These are phyloP conservation scores for Starmerella cellae DNA, from an alignment of 805 yeast genomes.

Conservation along the genomic window DNA sequence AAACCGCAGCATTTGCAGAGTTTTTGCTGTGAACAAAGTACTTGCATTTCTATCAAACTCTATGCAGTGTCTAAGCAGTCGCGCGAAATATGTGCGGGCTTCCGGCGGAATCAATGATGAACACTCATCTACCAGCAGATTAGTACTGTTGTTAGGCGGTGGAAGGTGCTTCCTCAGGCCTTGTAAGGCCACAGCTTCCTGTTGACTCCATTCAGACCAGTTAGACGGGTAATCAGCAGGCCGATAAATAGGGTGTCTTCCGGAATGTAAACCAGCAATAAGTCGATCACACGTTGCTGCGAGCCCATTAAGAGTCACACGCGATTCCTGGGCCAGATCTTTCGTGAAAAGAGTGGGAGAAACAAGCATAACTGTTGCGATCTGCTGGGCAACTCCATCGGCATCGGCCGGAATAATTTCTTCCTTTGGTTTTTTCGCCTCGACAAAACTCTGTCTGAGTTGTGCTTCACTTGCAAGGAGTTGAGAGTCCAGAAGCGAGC, in stretches of 20 bases:
- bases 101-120: constrained; percentile 28
- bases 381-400: constrained; percentile 37
- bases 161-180: constrained; percentile 14
- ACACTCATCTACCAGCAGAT: not conserved
- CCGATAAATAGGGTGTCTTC: constrained; percentile 25
- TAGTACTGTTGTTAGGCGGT: not conserved
- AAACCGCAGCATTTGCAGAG: constrained; percentile 6
- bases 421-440: not conserved
- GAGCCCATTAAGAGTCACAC: not conserved
- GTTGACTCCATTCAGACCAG: constrained; percentile 24
- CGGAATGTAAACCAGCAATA: constrained; percentile 22
- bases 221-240: constrained; percentile 37
- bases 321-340: constrained; percentile 5
- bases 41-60: constrained; percentile 19
- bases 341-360: constrained; percentile 32
- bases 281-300: constrained; percentile 1
- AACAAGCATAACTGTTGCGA: constrained; percentile 39
- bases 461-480: constrained; percentile 16
- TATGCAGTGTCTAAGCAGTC: constrained; percentile 34
- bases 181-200: constrained; percentile 26
- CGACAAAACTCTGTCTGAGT: not conserved
- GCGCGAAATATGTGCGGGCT: constrained; percentile 32
- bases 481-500: constrained; percentile 19
- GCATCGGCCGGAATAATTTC: constrained; percentile 33
- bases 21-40: constrained; percentile 9